phyloP scores from a whole-genome alignment of 805 yeast species.

The Candida multigemmis region DNA sequence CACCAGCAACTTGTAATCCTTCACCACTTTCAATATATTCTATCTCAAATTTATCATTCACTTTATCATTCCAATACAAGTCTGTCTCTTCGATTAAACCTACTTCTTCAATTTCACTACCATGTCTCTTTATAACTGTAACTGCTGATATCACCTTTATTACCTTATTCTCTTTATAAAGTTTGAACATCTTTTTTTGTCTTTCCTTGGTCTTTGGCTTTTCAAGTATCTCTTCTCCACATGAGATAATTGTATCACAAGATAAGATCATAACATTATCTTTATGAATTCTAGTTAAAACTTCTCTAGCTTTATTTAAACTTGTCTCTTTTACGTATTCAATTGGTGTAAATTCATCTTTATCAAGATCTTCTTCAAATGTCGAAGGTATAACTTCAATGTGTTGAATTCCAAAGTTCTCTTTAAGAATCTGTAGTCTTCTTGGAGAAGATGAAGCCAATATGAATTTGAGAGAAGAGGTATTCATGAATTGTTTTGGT shows the following conservation, averaged over 20 bases:
- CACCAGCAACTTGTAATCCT: conserved; percentile 84
- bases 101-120: conserved; percentile 3
- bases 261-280: conserved; percentile 20
- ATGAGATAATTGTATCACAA: conserved; percentile 74
- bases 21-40: conserved; percentile 64
- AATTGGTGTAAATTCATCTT: conserved; percentile 34
- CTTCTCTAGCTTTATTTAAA: conserved; percentile 15
- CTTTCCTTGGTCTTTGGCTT: conserved; percentile 47
- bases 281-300: conserved; percentile 19
- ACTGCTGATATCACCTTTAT: conserved; percentile 28
- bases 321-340: conserved; percentile 60
- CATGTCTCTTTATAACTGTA: conserved; percentile 10
- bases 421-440: conserved; percentile 56
- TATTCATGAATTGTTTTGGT: not conserved
- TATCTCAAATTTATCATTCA: conserved; percentile 47
- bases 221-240: conserved; percentile 57
- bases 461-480: conserved; percentile 27
- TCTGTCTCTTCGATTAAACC: conserved; percentile 23
- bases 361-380: conserved; percentile 71
- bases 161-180: conserved; percentile 10
- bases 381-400: conserved; percentile 47
- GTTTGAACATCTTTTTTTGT: conserved; percentile 20
- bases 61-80: conserved; percentile 33
- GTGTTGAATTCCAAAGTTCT: conserved; percentile 43
- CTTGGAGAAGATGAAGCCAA: conserved; percentile 85